Evolutionary conservation across 2,329 filamentous ascomycete species (phyloP).

Genomic region (Talaromyces islandicus): DNA sequence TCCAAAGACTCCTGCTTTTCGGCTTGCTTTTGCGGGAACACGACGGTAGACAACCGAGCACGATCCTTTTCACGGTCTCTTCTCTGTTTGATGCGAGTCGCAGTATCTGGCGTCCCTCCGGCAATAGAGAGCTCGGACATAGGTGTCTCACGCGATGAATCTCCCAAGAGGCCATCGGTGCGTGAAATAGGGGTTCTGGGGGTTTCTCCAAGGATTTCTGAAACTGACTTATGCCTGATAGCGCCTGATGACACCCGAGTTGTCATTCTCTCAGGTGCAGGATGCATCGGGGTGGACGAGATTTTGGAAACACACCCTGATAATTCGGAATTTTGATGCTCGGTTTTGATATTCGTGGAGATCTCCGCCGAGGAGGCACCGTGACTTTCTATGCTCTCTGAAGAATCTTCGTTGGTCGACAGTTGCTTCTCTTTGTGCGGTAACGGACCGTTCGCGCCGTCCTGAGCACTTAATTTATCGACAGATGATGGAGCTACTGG

Average conservation of each 20-base stretch:
- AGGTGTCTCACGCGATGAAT: slow-evolving; percentile 18
- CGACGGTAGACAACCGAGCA: slow-evolving; percentile 65
- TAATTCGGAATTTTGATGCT: slow-evolving; percentile 14
- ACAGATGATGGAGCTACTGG: slow-evolving; percentile 4
- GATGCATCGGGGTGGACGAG: slow-evolving; percentile 15
- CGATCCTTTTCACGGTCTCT: slow-evolving; percentile 54
- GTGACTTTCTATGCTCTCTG: slow-evolving; percentile 7
- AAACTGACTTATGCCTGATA: slow-evolving; percentile 65
- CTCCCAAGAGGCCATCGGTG: slow-evolving; percentile 26
- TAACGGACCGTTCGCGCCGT: slow-evolving; percentile 10
- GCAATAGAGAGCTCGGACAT: slow-evolving; percentile 14
- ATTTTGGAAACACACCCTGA: slow-evolving; percentile 17
- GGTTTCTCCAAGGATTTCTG: slow-evolving; percentile 62
- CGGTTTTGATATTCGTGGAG: slow-evolving; percentile 4
- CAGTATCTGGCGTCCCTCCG: slow-evolving; percentile 24
- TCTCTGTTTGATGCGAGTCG: slow-evolving; percentile 40
- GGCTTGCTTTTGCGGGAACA: slow-evolving; percentile 65
- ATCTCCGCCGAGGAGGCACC: neutral
- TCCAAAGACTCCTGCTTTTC: slow-evolving; percentile 41
- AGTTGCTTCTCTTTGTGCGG: slow-evolving; percentile 10
- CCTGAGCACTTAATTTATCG: slow-evolving; percentile 16
- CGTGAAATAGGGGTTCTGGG: slow-evolving; percentile 34
- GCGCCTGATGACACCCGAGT: slow-evolving; percentile 65
- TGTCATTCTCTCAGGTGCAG: slow-evolving; percentile 53
- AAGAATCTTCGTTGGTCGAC: slow-evolving; percentile 10